Evolutionary conservation across 495 filamentous ascomycete genomes (phyloP).

Genomic region (Penicillium waksmanii): DNA sequence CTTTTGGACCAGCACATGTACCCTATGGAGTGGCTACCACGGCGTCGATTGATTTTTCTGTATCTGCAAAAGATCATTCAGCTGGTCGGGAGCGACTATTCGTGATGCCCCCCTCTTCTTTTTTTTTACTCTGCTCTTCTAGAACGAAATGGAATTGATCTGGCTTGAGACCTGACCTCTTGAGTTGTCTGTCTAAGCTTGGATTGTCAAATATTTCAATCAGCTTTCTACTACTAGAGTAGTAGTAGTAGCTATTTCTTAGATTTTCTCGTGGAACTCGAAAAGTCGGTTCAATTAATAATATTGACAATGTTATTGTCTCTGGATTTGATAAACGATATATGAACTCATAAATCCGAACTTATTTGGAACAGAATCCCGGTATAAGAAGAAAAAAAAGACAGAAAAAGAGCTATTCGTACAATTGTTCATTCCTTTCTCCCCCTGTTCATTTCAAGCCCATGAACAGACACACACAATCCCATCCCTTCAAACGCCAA

Average conservation of each 20-base stretch:
- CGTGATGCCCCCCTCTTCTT: conserved; percentile 3
- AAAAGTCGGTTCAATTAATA: conserved; percentile 3
- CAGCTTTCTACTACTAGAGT: neutral
- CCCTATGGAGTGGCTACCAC: conserved; percentile 33
- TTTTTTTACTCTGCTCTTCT: conserved; percentile 12
- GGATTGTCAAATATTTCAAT: conserved; percentile 1
- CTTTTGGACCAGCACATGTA: conserved; percentile 28
- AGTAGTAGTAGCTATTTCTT: neutral
- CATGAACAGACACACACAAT: conserved; percentile 15
- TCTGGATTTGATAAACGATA: neutral
- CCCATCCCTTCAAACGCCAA: conserved; percentile 15
- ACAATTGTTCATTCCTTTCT: conserved; percentile 19
- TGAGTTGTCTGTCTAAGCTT: conserved; percentile 1
- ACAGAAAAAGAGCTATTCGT: conserved; percentile 26
- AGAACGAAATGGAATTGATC: conserved; percentile 25
- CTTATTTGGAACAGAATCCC: neutral
- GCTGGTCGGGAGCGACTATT: conserved; percentile 19
- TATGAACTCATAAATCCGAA: neutral
- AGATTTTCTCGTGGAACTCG: neutral
- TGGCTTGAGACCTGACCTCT: conserved; percentile 4
- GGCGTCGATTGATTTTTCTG: conserved; percentile 30
- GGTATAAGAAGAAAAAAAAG: conserved; percentile 1
- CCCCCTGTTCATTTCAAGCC: conserved; percentile 2
- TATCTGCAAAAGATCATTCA: conserved; percentile 23
- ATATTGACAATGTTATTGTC: conserved; percentile 22